phyloP scores from a whole-genome alignment of 2,329 filamentous ascomycete species.

The Huntiella moniliformis region DNA sequence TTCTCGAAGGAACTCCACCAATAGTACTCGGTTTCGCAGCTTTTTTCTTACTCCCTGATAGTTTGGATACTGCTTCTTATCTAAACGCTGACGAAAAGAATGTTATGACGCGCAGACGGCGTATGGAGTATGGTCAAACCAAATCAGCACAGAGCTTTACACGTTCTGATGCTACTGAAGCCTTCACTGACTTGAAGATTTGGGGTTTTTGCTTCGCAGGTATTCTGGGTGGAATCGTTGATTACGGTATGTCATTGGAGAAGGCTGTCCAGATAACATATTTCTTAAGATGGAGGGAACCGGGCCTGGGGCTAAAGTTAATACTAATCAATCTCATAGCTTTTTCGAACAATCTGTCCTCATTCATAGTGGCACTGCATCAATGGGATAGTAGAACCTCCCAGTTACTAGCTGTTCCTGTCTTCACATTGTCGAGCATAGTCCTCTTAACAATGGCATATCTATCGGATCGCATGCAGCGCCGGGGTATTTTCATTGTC shows the following conservation, averaged over 20 bases:
- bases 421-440: neutral
- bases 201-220: conserved; percentile 1
- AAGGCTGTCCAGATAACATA: neutral
- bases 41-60: neutral
- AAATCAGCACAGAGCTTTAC: neutral
- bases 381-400: neutral
- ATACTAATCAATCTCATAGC: neutral
- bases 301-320: no score
- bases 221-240: neutral
- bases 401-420: neutral
- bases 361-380: neutral
- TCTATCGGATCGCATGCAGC: conserved; percentile 1
- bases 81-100: neutral
- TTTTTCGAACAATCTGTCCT: neutral
- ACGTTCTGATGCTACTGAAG: neutral
- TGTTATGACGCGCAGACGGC: neutral
- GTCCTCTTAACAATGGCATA: neutral
- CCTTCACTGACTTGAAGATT: conserved; percentile 1
- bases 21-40: neutral
- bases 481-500: conserved; percentile 1
- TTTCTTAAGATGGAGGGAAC: no score
- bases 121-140: conserved; percentile 5
- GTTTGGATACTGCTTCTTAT: neutral
- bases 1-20: neutral
- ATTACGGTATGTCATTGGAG: neutral